phyloP scores from a whole-genome alignment of 331 rosid genomes.

The Ulmus americana region DNA sequence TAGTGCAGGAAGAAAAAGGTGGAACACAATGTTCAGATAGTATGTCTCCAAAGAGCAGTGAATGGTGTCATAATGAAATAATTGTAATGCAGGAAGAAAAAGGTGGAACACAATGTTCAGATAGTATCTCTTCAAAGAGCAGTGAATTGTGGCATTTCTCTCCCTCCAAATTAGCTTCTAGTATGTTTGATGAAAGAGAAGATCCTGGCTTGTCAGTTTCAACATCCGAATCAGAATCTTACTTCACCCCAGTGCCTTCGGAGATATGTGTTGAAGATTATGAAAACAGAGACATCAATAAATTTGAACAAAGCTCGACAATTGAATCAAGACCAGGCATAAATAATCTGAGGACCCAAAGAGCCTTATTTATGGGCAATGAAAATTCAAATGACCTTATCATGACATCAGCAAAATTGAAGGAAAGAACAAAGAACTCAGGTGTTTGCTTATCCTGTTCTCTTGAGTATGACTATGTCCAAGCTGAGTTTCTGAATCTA shows the following conservation, averaged over 20 bases:
- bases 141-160: slow-evolving; percentile 7
- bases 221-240: slow-evolving; percentile 12
- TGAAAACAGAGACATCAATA: slow-evolving; percentile 11
- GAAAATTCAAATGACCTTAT: slow-evolving; percentile 4
- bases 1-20: slow-evolving; percentile 9
- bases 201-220: slow-evolving; percentile 20
- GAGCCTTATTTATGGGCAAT: slow-evolving; percentile 14
- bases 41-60: slow-evolving; percentile 1
- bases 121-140: slow-evolving; percentile 1
- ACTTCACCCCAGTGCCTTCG: slow-evolving; percentile 11
- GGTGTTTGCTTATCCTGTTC: slow-evolving; percentile 20
- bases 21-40: slow-evolving; percentile 12
- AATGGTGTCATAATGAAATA: not conserved
- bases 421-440: slow-evolving; percentile 18
- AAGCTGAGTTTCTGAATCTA: not conserved
- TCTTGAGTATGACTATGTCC: not conserved
- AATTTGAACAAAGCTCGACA: slow-evolving; percentile 9
- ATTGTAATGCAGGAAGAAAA: slow-evolving; percentile 11
- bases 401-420: slow-evolving; percentile 8
- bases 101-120: slow-evolving; percentile 11
- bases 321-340: slow-evolving; percentile 10
- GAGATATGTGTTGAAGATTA: slow-evolving; percentile 8
- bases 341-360: slow-evolving; percentile 23
- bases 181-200: slow-evolving; percentile 18
- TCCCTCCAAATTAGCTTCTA: not conserved